Base-by-base conservation (phyloP, 805 yeast genomes). In the Wickerhamomyces pijperi region DNA sequence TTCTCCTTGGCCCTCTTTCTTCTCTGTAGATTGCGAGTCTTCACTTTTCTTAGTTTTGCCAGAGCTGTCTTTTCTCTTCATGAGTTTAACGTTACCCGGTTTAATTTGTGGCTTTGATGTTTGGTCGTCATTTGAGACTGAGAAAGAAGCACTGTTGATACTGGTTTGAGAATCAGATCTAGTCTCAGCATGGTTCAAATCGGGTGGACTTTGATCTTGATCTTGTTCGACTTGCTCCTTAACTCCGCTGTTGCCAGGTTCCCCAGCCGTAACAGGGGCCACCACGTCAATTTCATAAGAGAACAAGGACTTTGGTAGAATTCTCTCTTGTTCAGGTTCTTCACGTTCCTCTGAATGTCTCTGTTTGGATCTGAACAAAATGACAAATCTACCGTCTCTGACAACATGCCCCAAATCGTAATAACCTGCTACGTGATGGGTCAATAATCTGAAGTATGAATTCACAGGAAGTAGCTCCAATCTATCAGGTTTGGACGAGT, bases 391-490 rank as follows among this genome's bases (percentile, higher is more conserved):
- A 8, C 29, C 29, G 13, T 25, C 29, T 12, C n/a, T 25, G 14
- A 25, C 29, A 25, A 67, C 67, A 50, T 82, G 88, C 34, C 76
- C 76, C 40, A 81, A 54, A 19, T 65, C 61, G 50, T 79, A 78
- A 53, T 78, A 79, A 31, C 76, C 80, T 4, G 87, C 83, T 28
- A 80, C 60, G 46, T 79, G 82, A 55, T 82, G 88, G 0, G 81
- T 68, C 39, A 82, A 58, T 35, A 82, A 60, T 46, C 90, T 61
- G 46, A 74, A 76, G 54, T 77, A 82, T 3, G 86, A 77, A 54
- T 82, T 82, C 68, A 76, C 69, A 6, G 55, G 56, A 19, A 47
- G 64, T 59, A 64, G 61, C 49, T 23, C 69, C 56, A 52, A 65
- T 46, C 56, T 65, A 48, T 51, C 64, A 38, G 47, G 67, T 49